Evolutionary conservation across 495 filamentous ascomycete genomes (phyloP).

Genomic region (Aspergillus leporis): DNA sequence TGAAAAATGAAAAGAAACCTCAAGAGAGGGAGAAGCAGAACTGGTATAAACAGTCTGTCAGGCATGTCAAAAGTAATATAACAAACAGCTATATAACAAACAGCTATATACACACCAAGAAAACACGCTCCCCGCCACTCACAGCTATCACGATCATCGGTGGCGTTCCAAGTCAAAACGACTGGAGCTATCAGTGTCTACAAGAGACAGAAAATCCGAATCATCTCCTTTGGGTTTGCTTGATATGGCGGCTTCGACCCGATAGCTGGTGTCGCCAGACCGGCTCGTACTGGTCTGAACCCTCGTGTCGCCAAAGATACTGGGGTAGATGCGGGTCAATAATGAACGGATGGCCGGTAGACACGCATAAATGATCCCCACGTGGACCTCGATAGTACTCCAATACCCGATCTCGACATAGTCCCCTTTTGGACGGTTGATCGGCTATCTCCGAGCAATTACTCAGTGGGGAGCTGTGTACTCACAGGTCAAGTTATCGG

Average conservation of each 20-base stretch:
- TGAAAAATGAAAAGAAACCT: too few species aligned
- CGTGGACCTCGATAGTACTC: slow-evolving; percentile 36
- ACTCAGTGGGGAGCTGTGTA: not conserved
- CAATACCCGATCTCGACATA: slow-evolving; percentile 36
- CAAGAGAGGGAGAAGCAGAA: too few species aligned
- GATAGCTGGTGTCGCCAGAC: slow-evolving; percentile 22
- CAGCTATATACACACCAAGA: too few species aligned
- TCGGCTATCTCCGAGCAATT: not conserved
- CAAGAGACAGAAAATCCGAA: slow-evolving; percentile 23
- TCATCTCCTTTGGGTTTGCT: not conserved
- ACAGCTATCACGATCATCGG: not conserved
- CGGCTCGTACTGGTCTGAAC: slow-evolving; percentile 1
- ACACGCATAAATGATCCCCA: slow-evolving; percentile 38
- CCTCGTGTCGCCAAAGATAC: slow-evolving; percentile 27
- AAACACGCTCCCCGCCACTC: too few species aligned
- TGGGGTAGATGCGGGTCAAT: slow-evolving; percentile 26
- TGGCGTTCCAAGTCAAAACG: slow-evolving; percentile 14
- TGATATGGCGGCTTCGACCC: slow-evolving; percentile 20
- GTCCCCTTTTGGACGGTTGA: slow-evolving; percentile 29
- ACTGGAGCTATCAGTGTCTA: slow-evolving; percentile 29
- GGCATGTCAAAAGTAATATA: too few species aligned
- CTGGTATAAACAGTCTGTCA: too few species aligned
- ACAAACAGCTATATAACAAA: not conserved
- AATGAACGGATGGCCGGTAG: slow-evolving; percentile 34
- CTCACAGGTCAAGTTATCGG: slow-evolving; percentile 36